Evolutionary conservation across 257 asterid species (phyloP).

Genomic region (Haberlea rhodopensis): DNA sequence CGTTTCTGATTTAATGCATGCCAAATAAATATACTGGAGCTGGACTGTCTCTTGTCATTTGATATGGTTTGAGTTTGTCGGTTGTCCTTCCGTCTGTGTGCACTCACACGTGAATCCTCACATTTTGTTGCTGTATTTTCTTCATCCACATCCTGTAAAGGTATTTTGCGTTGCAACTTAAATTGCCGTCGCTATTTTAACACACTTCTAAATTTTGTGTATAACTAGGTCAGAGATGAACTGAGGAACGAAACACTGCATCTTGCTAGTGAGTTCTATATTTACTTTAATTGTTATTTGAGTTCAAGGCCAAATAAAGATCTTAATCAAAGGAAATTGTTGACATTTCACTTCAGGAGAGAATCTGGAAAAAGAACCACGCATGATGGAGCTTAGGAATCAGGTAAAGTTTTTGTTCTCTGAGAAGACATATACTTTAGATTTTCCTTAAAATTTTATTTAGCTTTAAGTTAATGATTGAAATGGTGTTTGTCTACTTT

Average conservation of each 20-base stretch:
- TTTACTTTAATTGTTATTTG: slow-evolving; percentile 18
- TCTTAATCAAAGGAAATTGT: slow-evolving; percentile 8
- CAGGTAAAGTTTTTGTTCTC: slow-evolving; percentile 56
- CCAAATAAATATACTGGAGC: neutral
- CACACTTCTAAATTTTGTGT: slow-evolving; percentile 16
- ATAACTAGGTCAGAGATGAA: slow-evolving; percentile 75
- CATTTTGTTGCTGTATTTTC: slow-evolving; percentile 8
- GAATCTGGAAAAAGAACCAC: slow-evolving; percentile 86
- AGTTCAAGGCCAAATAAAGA: neutral
- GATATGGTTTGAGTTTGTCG: slow-evolving; percentile 5
- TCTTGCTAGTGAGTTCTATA: slow-evolving; percentile 77
- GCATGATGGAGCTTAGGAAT: slow-evolving; percentile 85
- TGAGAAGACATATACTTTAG: neutral
- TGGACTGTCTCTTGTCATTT: slow-evolving; percentile 7
- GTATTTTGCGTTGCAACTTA: too few relatives aligned
- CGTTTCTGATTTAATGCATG: too few relatives aligned
- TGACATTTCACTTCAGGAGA: slow-evolving; percentile 48
- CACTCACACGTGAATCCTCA: neutral
- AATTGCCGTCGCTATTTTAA: slow-evolving; percentile 19
- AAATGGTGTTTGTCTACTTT: slow-evolving; percentile 15
- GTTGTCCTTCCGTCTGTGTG: neutral
- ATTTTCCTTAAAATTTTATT: slow-evolving; percentile 11
- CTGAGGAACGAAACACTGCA: slow-evolving; percentile 81
- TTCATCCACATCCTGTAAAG: slow-evolving; percentile 12
- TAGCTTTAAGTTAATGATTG: neutral